These are phyloP conservation scores for Iberis pinnata DNA, from an alignment of 345 rosid genomes.

Conservation along the genomic window DNA sequence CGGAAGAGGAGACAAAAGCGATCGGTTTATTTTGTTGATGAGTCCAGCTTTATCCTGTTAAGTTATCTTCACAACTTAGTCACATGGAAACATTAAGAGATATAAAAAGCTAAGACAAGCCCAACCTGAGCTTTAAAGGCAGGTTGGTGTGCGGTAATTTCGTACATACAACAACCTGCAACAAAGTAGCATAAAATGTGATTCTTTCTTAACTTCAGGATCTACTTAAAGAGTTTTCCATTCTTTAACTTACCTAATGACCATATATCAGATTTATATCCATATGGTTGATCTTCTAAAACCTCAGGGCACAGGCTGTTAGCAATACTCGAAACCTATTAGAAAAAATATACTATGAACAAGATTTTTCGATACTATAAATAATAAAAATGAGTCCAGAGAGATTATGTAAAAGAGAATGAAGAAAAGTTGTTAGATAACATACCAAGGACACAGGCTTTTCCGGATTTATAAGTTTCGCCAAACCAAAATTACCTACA, in stretches of 20 bases:
- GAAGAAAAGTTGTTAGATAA: background rate
- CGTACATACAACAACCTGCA: conserved; percentile 97
- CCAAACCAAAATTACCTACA: conserved; percentile 92
- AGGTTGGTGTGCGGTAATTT: conserved; percentile 91
- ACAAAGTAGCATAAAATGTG: conserved; percentile 27
- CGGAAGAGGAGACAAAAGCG: conserved; percentile 84
- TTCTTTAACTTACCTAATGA: conserved; percentile 64
- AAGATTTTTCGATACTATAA: background rate
- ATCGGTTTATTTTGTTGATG: conserved; percentile 84
- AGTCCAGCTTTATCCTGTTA: conserved; percentile 80
- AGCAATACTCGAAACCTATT: conserved; percentile 82
- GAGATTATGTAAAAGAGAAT: background rate
- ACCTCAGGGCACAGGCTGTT: conserved; percentile 96
- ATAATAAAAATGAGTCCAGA: conserved; percentile 4
- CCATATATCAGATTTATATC: conserved; percentile 97
- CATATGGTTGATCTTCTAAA: conserved; percentile 81
- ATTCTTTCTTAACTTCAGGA: background rate
- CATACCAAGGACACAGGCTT: conserved; percentile 83
- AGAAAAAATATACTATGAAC: conserved; percentile 7
- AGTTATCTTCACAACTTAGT: conserved; percentile 9
- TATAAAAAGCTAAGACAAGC: conserved; percentile 19
- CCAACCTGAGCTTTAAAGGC: conserved; percentile 90
- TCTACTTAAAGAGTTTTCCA: conserved; percentile 12
- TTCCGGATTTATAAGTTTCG: conserved; percentile 75
- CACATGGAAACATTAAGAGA: conserved; percentile 7